Percentiles rank a stretch among this genome's conserved stretches.
Conservation (phyloP, 2,329 filamentous ascomycete genomes). For the Talaromyces sp. region DNA sequence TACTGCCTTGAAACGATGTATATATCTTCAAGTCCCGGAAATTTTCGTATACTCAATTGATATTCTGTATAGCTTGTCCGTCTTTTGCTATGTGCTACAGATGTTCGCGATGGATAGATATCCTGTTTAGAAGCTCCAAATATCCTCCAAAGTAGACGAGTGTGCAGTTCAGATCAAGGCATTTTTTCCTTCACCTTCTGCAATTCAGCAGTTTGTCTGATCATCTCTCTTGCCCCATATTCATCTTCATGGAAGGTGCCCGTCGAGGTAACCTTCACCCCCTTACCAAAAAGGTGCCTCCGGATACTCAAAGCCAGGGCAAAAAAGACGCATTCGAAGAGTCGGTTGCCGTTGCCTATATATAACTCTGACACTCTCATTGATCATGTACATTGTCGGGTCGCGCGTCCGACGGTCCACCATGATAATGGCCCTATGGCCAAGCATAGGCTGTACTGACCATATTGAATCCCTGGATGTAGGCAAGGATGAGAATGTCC, state of each 20-base stretch:
- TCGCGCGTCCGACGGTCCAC: no score
- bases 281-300: slow-evolving; percentile 14
- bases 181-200: slow-evolving; percentile 10
- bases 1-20: not conserved
- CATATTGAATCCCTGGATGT: no score
- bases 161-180: slow-evolving; percentile 14
- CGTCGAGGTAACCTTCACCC: slow-evolving; percentile 10
- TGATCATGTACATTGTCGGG: no score
- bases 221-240: slow-evolving; percentile 9
- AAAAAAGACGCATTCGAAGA: not conserved
- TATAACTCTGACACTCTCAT: no score
- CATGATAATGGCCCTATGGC: no score
- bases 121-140: slow-evolving; percentile 9
- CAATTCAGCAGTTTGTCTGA: slow-evolving; percentile 7
- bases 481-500: no score
- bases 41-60: not conserved
- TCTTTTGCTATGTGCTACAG: not conserved
- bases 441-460: no score
- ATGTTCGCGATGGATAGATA: not conserved
- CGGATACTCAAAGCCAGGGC: slow-evolving; percentile 1
- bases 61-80: not conserved
- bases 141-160: slow-evolving; percentile 1
- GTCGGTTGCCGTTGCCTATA: not conserved
- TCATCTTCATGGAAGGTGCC: slow-evolving; percentile 11
- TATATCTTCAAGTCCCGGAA: not conserved